These are phyloP conservation scores for Sporothrix brunneoviolacea DNA, from an alignment of 2,329 filamentous ascomycete species.

Conservation along the genomic window DNA sequence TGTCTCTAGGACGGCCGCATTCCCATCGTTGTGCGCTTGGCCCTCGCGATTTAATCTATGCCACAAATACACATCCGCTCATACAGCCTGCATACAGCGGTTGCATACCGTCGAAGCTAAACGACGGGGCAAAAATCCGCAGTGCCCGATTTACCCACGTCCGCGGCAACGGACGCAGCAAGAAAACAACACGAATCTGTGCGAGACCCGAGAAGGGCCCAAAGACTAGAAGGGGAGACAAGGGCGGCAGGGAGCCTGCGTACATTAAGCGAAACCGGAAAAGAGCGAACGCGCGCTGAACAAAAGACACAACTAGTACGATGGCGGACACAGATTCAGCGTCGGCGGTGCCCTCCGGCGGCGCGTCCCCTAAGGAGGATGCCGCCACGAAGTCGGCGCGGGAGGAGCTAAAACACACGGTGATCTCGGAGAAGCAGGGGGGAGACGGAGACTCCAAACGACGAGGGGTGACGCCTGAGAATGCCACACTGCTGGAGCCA, in stretches of 20 bases:
- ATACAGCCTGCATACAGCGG: no score
- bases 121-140: neutral
- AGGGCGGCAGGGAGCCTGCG: no score
- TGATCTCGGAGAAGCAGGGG: constrained; percentile 47
- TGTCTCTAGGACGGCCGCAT: constrained; percentile 6
- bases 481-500: no score
- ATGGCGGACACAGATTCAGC: constrained; percentile 14
- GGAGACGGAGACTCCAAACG: constrained; percentile 20
- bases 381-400: constrained; percentile 57
- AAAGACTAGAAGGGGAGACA: no score
- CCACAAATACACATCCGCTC: no score
- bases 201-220: no score
- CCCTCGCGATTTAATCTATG: no score
- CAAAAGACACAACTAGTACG: neutral
- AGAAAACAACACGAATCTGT: neutral
- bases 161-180: neutral
- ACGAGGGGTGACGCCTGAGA: constrained; percentile 12
- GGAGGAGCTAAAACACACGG: constrained; percentile 58
- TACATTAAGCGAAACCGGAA: no score
- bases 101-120: neutral
- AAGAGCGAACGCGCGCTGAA: no score
- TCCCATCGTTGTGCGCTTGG: no score
- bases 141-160: neutral
- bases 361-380: constrained; percentile 42
- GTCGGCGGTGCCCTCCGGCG: constrained; percentile 24